Base-by-base conservation (phyloP, 2,329 filamentous ascomycete species). In the Colletotrichum cuscutae region DNA sequence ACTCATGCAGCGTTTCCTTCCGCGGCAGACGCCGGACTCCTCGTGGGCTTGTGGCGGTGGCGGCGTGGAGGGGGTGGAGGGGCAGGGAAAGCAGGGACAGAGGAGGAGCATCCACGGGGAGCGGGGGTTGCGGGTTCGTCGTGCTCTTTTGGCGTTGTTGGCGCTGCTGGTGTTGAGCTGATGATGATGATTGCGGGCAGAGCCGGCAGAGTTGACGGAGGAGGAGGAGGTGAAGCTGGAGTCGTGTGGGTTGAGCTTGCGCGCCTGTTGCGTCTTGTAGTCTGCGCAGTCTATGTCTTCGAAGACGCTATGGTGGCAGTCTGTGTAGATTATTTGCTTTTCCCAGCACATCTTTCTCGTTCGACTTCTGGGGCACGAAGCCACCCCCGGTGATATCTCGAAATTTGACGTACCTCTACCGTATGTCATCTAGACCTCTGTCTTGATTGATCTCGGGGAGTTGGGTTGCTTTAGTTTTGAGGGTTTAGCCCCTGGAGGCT, bases 261-360 rank as follows among this genome's bases (percentile, higher is more conserved):
- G 32, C 32, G 11, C 32, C 12, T 49, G 46, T n/a, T 49, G 30
- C 19, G 15, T 26, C 13, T 37, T 64, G 28, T n/a, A 8, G 28
- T 64, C 28, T 22, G 35, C 28, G 58, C 69, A 72, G 65, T n/a
- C 37, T 26, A 35, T n/a, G 30, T 58, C 52, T 52, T 63, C 58
- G 19, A 37, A 32, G 2, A 19, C 30, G 9, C 52, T 37, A 52
- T 72, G 69, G 22, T 37, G 37, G 58, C 69, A 72, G 28, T 12
- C 22, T 32, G 26, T 72, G 35, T 46, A 72, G 46, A 62, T 52
- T 35, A 30, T 68, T 37, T 72, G 65, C 37, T 72, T 72, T 6
- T 28, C 62, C 57, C 46, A 72, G 65, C 69, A 72, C 69, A 72
- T 72, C 3, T 62, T 30, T 22, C 35, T 46, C 1, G 8, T 13